Conservation (phyloP, 345 rosid genomes). For the Carallia brachiata region DNA sequence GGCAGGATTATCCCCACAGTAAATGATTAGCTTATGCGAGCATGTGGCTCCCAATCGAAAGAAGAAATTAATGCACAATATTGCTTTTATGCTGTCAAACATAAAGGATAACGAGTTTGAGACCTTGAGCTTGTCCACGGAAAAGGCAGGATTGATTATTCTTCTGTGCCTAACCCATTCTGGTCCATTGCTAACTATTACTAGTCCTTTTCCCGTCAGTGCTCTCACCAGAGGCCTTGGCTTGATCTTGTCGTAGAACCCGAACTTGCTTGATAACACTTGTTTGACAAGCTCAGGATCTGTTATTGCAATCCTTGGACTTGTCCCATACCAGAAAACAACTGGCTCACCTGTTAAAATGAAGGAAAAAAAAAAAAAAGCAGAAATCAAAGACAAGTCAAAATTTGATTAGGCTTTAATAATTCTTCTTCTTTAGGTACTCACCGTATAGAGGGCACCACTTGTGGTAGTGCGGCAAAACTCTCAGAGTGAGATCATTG, state of each 20-base stretch:
- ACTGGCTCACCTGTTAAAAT: conserved; percentile 56
- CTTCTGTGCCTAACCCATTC: conserved; percentile 69
- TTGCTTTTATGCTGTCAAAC: neutral
- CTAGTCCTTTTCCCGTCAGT: conserved; percentile 74
- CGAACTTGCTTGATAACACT: conserved; percentile 68
- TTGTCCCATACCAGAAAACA: conserved; percentile 76
- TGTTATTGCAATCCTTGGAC: conserved; percentile 60
- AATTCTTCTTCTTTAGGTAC: neutral
- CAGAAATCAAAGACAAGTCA: too few relatives aligned
- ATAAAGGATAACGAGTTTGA: neutral
- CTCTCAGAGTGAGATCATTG: conserved; percentile 23
- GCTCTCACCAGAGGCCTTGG: conserved; percentile 49
- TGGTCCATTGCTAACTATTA: conserved; percentile 50
- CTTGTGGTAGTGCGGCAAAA: conserved; percentile 30
- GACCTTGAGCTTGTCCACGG: conserved; percentile 87
- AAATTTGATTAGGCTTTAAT: too few relatives aligned
- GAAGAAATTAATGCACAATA: neutral
- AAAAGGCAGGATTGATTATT: conserved; percentile 76
- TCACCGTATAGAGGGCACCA: conserved; percentile 30
- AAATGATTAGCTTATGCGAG: too few relatives aligned
- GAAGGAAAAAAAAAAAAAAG: neutral
- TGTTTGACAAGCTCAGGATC: conserved; percentile 80
- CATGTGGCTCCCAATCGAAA: neutral
- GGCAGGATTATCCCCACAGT: too few relatives aligned
- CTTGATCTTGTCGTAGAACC: conserved; percentile 57